phyloP scores from a whole-genome alignment of 1,284 basidiomycete species.

The Ustilago nuda region DNA sequence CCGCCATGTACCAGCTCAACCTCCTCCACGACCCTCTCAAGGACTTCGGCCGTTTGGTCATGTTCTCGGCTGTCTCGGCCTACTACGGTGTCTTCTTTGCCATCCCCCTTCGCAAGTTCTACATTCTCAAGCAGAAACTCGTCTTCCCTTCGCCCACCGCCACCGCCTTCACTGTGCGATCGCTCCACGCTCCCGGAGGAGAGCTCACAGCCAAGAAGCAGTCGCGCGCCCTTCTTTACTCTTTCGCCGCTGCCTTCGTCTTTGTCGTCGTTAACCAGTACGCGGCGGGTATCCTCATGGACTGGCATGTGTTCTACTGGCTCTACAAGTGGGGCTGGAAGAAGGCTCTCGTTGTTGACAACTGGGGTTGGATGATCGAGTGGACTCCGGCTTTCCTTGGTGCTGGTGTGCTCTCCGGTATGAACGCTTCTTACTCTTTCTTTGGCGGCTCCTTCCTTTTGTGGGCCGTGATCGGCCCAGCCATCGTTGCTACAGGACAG shows the following conservation, averaged over 20 bases:
- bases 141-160: conserved; percentile 79
- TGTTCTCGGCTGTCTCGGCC: conserved; percentile 74
- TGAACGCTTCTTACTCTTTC: conserved; percentile 78
- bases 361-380: conserved; percentile 69
- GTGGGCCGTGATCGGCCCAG: conserved; percentile 77
- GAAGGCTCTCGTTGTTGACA: conserved; percentile 75
- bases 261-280: conserved; percentile 76
- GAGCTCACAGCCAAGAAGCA: conserved; percentile 74
- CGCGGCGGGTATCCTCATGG: conserved; percentile 75
- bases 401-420: conserved; percentile 77
- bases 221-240: conserved; percentile 73
- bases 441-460: conserved; percentile 75
- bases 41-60: conserved; percentile 70
- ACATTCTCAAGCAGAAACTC: conserved; percentile 77
- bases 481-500: conserved; percentile 71
- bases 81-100: conserved; percentile 80
- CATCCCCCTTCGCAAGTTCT: conserved; percentile 76
- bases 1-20: conserved; percentile 75
- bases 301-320: conserved; percentile 76
- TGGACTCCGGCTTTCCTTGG: conserved; percentile 79
- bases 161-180: conserved; percentile 77
- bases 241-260: conserved; percentile 73
- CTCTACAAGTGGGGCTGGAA: conserved; percentile 76
- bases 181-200: conserved; percentile 72
- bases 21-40: conserved; percentile 52